Conservation (phyloP, 2,329 filamentous ascomycete species). For the Exserohilum turcica region DNA sequence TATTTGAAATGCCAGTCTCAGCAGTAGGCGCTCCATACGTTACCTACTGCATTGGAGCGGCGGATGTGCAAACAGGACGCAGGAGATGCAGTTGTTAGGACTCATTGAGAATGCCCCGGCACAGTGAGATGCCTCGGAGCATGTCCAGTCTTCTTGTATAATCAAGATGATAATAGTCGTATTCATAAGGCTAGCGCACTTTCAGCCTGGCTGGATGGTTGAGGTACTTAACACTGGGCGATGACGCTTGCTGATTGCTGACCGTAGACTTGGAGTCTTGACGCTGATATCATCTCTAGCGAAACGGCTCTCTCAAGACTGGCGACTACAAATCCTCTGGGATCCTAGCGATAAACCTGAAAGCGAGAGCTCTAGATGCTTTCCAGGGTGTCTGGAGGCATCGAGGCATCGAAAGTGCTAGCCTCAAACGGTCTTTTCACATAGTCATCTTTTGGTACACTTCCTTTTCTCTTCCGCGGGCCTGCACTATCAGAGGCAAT, state of each 20-base stretch:
- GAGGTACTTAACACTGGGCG: too few relatives aligned
- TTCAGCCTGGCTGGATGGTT: too few relatives aligned
- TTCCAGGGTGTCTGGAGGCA: constrained; percentile 45
- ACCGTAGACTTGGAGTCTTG: too few relatives aligned
- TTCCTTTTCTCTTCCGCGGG: constrained; percentile 28
- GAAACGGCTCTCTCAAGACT: too few relatives aligned
- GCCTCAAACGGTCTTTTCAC: constrained; percentile 19
- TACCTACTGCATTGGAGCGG: neutral
- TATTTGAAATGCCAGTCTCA: constrained; percentile 22
- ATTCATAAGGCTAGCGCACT: too few relatives aligned
- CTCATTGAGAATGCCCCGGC: constrained; percentile 14
- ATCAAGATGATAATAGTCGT: neutral
- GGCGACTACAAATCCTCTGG: neutral
- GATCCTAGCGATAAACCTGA: too few relatives aligned
- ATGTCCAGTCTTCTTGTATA: constrained; percentile 33
- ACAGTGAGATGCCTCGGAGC: constrained; percentile 28
- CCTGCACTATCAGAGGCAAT: constrained; percentile 53
- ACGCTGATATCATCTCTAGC: too few relatives aligned
- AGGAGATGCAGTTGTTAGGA: neutral
- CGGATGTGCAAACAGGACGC: neutral
- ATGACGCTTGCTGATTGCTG: neutral
- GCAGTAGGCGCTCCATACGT: constrained; percentile 28
- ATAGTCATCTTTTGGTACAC: neutral
- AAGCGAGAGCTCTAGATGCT: constrained; percentile 10
- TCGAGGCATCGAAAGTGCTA: constrained; percentile 21